Percentiles rank a stretch among this genome's conserved stretches.
phyloP scores from a whole-genome alignment of 1,284 basidiomycete species.

The Ganoderma sinense region DNA sequence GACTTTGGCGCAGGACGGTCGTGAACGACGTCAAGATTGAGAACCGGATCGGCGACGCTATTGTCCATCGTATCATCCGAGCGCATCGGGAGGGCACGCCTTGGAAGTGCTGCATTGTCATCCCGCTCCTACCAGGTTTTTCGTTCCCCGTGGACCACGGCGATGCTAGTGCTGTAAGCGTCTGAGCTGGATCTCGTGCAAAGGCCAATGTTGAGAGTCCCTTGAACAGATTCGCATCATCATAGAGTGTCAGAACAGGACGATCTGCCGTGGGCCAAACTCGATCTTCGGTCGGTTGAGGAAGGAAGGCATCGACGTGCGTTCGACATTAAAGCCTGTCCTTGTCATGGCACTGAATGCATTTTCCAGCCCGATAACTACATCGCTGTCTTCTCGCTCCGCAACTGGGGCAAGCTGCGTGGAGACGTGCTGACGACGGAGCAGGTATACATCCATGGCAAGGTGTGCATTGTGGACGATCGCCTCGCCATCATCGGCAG shows the following conservation, averaged over 20 bases:
- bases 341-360: neutral
- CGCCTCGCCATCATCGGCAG: slow-evolving; percentile 98
- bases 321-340: slow-evolving; percentile 34
- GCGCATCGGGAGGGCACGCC: slow-evolving; percentile 84
- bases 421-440: slow-evolving; percentile 90
- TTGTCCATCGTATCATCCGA: slow-evolving; percentile 91
- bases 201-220: slow-evolving; percentile 11
- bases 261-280: slow-evolving; percentile 89
- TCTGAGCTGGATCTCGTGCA: neutral
- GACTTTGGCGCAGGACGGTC: slow-evolving; percentile 63
- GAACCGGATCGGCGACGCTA: slow-evolving; percentile 94
- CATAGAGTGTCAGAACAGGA: slow-evolving; percentile 91
- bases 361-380: slow-evolving; percentile 82
- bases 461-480: slow-evolving; percentile 95
- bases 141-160: slow-evolving; percentile 92
- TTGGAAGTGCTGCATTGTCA: slow-evolving; percentile 95
- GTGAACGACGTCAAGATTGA: slow-evolving; percentile 90
- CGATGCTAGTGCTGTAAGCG: slow-evolving; percentile 87
- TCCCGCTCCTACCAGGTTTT: slow-evolving; percentile 95
- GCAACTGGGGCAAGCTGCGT: slow-evolving; percentile 94
- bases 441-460: slow-evolving; percentile 92
- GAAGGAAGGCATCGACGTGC: slow-evolving; percentile 89
- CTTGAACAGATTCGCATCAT: slow-evolving; percentile 84
- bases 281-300: slow-evolving; percentile 92
- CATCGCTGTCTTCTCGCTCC: slow-evolving; percentile 90